phyloP scores from a whole-genome alignment of 2,329 filamentous ascomycete genomes.

The Didymella pomorum region DNA sequence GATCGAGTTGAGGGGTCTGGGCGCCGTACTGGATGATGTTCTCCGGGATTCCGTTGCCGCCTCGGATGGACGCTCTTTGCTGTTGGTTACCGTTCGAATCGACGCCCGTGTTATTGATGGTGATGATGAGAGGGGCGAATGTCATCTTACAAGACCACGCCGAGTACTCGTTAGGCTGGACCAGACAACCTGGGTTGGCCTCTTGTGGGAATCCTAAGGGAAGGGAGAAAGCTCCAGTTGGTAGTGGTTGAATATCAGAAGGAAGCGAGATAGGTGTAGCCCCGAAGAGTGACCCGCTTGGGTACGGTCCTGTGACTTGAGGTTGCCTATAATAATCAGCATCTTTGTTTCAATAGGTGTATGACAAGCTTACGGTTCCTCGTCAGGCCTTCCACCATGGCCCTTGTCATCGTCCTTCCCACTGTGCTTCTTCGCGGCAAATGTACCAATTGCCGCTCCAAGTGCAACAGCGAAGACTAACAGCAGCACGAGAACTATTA shows the following conservation, averaged over 20 bases:
- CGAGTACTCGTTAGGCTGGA: constrained; percentile 53
- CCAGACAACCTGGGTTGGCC: constrained; percentile 59
- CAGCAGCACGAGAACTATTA: constrained; percentile 57
- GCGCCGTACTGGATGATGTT: constrained; percentile 65
- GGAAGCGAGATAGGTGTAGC: constrained; percentile 60
- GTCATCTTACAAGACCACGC: constrained; percentile 61
- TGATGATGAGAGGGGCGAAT: constrained; percentile 45
- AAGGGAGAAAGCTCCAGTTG: constrained; percentile 60
- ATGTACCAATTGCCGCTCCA: constrained; percentile 63
- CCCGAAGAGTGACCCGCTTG: constrained; percentile 58
- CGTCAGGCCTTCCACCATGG: constrained; percentile 25
- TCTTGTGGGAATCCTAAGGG: constrained; percentile 58
- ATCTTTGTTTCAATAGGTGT: not conserved
- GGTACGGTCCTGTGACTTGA: constrained; percentile 54
- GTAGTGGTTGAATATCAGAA: constrained; percentile 54
- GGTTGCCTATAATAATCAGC: constrained; percentile 44
- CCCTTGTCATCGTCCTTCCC: constrained; percentile 23
- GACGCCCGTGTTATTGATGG: constrained; percentile 32
- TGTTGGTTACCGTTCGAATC: constrained; percentile 16
- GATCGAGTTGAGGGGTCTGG: constrained; percentile 63
- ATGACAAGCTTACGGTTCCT: constrained; percentile 41
- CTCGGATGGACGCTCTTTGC: constrained; percentile 34
- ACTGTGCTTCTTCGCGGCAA: constrained; percentile 55
- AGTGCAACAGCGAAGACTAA: constrained; percentile 58
- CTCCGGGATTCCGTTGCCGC: constrained; percentile 47